A percentile compares a stretch with the other conserved stretches of the same genome.
These are phyloP conservation scores for Paxillus ammoniavirescens DNA, from an alignment of 768 basidiomycete species.

Conservation along the genomic window DNA sequence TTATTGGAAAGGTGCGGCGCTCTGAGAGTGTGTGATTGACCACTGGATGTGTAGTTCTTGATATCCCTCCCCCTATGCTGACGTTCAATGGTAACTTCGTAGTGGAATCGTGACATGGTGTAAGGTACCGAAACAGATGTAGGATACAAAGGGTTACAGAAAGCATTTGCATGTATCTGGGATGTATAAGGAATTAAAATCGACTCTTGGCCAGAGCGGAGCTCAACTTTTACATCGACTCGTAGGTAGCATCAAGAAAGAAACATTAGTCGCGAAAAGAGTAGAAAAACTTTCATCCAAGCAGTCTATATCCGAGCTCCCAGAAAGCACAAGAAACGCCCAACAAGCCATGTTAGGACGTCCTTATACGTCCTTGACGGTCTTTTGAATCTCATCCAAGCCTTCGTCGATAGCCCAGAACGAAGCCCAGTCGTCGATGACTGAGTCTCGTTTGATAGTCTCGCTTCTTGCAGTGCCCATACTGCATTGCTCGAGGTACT, in stretches of 20 bases:
- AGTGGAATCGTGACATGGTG: not conserved
- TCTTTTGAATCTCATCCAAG: conserved; percentile 64
- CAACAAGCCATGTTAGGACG: not conserved
- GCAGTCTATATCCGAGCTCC: not conserved
- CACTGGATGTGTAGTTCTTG: not conserved
- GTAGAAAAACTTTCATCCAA: not conserved
- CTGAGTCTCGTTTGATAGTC: conserved; percentile 1
- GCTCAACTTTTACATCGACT: not conserved
- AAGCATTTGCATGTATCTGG: not conserved
- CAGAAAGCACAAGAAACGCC: not conserved
- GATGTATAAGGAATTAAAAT: not conserved
- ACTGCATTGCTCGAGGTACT: conserved; percentile 31
- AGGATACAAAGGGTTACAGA: no score
- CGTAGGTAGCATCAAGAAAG: no score
- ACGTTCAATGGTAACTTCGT: no score
- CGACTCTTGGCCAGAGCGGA: not conserved
- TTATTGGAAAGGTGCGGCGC: not conserved
- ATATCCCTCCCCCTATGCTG: no score
- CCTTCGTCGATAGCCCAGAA: conserved; percentile 81
- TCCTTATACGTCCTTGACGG: conserved; percentile 55
- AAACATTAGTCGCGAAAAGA: not conserved
- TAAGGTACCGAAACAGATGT: no score
- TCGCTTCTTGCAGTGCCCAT: conserved; percentile 4
- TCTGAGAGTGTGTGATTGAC: not conserved
- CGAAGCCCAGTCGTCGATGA: conserved; percentile 26